Conservation (phyloP, 129 eudicot genomes). For the Centaurea solstitialis region DNA sequence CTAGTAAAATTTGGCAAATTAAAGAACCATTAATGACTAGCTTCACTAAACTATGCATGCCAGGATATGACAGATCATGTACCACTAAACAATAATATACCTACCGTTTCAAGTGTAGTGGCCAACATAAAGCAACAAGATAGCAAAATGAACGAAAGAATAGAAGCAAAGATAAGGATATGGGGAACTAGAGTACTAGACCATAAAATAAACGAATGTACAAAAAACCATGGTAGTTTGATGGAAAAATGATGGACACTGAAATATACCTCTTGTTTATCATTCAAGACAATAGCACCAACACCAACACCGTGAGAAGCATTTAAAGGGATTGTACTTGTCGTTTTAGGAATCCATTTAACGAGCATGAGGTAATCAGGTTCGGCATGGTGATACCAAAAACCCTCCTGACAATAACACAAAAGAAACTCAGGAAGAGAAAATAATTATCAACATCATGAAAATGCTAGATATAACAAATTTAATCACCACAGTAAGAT, state of each 20-base stretch:
- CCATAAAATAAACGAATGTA: background rate
- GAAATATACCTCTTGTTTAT: slow-evolving; percentile 67
- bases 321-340: slow-evolving; percentile 64
- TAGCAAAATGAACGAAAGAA: background rate
- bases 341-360: slow-evolving; percentile 73
- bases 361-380: slow-evolving; percentile 81
- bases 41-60: background rate
- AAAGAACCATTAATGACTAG: background rate
- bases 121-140: background rate
- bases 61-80: background rate
- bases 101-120: background rate
- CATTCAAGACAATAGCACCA: slow-evolving; percentile 75
- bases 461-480: background rate
- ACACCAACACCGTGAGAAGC: slow-evolving; percentile 80
- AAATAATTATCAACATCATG: slow-evolving; percentile 1
- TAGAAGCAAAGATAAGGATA: background rate
- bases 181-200: background rate
- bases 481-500: background rate
- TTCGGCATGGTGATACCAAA: slow-evolving; percentile 87
- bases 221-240: slow-evolving; percentile 41
- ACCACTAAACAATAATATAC: background rate
- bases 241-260: background rate
- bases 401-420: slow-evolving; percentile 67
- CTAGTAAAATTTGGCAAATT: background rate
- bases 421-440: background rate